These are phyloP conservation scores for Oxyria digyna DNA, from an alignment of 148 eudicot species.

Conservation along the genomic window DNA sequence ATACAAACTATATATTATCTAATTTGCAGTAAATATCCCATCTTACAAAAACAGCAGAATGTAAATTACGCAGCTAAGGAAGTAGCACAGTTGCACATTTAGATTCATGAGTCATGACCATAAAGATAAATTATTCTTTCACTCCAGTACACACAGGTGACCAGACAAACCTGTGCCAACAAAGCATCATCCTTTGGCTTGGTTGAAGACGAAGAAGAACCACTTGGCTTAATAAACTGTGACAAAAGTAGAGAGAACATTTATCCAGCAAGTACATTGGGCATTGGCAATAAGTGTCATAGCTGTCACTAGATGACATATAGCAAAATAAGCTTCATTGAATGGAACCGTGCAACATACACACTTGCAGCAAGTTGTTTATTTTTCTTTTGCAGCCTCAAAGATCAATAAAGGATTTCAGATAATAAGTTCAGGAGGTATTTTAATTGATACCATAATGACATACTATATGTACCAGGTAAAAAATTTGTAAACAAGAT, in stretches of 20 bases:
- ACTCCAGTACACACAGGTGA: not conserved
- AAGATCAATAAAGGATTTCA: not conserved
- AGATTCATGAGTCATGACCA: not conserved
- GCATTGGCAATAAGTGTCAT: not conserved
- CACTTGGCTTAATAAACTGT: constrained; percentile 40
- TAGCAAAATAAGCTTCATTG: not conserved
- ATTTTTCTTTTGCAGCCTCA: not conserved
- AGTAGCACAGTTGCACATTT: not conserved
- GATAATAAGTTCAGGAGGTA: not conserved
- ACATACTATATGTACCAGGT: not conserved
- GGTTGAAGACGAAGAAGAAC: constrained; percentile 30
- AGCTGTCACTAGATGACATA: not conserved
- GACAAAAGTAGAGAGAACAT: not conserved
- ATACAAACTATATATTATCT: not conserved
- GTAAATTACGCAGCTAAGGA: not conserved
- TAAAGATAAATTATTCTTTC: not conserved
- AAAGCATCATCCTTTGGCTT: constrained; percentile 63
- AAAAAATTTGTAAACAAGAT: not conserved
- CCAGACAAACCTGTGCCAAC: constrained; percentile 53
- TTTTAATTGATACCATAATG: not conserved
- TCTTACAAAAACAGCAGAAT: not conserved
- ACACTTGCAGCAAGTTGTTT: not conserved
- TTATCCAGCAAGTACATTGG: not conserved
- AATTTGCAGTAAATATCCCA: not conserved
- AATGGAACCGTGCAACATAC: not conserved